Conservation (phyloP, 345 rosid species). For the Salix purpurea region DNA sequence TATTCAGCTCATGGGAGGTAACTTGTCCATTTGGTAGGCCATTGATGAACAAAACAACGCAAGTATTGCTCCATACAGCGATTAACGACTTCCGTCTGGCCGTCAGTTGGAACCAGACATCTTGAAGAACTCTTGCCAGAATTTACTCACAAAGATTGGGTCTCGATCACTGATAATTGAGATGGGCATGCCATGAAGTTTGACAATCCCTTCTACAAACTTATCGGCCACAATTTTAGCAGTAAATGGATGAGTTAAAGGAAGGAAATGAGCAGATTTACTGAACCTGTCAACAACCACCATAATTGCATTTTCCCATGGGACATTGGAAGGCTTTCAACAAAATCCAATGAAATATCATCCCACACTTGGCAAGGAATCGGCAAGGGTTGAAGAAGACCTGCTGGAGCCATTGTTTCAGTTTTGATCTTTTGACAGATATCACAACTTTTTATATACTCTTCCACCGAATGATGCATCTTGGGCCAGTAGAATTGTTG, state of each 20-base stretch:
- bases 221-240: neutral
- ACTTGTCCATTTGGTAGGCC: neutral
- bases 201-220: no score
- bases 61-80: rapidly evolving
- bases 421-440: no score
- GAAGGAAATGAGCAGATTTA: no score
- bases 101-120: neutral
- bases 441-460: no score
- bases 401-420: neutral
- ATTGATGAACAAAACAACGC: neutral
- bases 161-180: neutral
- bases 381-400: neutral
- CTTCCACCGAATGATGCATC: no score
- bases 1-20: no score
- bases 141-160: neutral
- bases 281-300: neutral
- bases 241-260: no score
- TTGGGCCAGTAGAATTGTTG: no score
- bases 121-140: neutral
- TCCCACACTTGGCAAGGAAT: neutral
- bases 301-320: neutral
- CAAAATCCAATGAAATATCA: neutral
- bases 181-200: neutral
- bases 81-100: neutral
- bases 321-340: no score